These are phyloP conservation scores for Aspergillus caelatus DNA, from an alignment of 2,329 filamentous ascomycete species.

Conservation along the genomic window DNA sequence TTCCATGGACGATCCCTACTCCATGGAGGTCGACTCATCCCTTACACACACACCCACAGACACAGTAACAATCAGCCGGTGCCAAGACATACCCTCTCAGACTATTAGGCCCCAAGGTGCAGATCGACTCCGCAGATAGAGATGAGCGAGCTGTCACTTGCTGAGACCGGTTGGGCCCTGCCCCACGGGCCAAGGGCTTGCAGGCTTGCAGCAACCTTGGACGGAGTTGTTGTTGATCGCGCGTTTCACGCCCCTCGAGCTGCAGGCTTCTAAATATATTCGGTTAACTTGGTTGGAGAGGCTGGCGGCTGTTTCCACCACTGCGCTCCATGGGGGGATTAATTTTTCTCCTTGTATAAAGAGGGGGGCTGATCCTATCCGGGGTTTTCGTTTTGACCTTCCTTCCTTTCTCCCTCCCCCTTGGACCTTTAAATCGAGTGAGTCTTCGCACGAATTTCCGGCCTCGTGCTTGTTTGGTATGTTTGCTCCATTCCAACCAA, in stretches of 20 bases:
- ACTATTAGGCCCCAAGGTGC: not conserved
- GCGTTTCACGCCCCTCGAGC: not conserved
- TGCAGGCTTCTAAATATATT: constrained; percentile 3
- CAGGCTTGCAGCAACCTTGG: not conserved
- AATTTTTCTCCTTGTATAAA: constrained; percentile 5
- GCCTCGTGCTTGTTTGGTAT: constrained; percentile 2
- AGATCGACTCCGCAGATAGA: constrained; percentile 1
- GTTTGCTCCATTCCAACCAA: not conserved
- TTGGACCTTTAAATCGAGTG: not conserved
- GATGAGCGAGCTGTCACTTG: constrained; percentile 2
- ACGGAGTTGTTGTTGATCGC: not conserved
- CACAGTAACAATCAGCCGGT: not conserved
- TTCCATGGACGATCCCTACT: not conserved
- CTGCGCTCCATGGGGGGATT: constrained; percentile 1
- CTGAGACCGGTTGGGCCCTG: not conserved
- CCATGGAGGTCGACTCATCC: not conserved
- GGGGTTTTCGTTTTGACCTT: not conserved
- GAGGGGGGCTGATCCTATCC: not conserved
- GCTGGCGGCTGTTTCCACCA: not conserved
- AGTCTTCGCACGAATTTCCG: not conserved
- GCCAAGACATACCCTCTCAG: not conserved
- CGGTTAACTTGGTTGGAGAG: not conserved
- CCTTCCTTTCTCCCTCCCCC: not conserved
- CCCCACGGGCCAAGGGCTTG: not conserved
- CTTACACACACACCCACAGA: not conserved